Evolutionary conservation across 2,329 filamentous ascomycete species (phyloP), one percentile per base, ranked within the genome.

Genomic region (Raffaelea deltoideospora): DNA sequence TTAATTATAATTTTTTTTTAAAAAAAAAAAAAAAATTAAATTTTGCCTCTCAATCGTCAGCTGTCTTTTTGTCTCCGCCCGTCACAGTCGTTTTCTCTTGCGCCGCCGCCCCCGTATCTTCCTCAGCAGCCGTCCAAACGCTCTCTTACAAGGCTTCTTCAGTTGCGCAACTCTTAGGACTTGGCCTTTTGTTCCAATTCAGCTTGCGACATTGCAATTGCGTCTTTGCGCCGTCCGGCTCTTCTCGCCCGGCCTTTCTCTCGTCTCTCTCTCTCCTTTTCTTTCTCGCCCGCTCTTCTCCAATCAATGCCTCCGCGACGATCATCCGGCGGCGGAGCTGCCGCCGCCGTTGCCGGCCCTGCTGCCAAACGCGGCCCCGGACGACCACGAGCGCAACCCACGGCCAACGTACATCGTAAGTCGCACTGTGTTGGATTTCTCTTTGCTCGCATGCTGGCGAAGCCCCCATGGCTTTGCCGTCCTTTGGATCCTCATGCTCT

Each of bases 401-500:
- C n/a, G n/a, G 53, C 62, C 47, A 51, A 56, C 44, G 51, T 63
- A 22, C 57, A 63, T 49, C 56, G 63, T 64, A 51, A 29, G 52
- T 43, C 27, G 10, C 14, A n/a, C n/a, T n/a, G n/a, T n/a, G n/a
- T 5, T 30, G 11, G 7, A 7, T 27, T 13, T 27, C 26, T 27
- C 26, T 27, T 5, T 13, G n/a, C n/a, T 24, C n/a, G n/a, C 22
- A 20, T 4, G 10, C 17, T 3, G 7, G 10, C 7, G 5, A 17
- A 6, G 20, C 15, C 20, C 32, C 7, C 28, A 18, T 17, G 6
- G 15, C 9, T 33, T 9, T 29, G 18, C 19, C n/a, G n/a, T n/a
- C n/a, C n/a, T n/a, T n/a, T n/a, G n/a, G n/a, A n/a, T n/a, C n/a
- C n/a, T n/a, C n/a, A n/a, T n/a, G n/a, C n/a, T n/a, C n/a, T n/a